Base-by-base conservation (phyloP, 1,284 basidiomycete species). In the Austroboletus novae-zelandiae region DNA sequence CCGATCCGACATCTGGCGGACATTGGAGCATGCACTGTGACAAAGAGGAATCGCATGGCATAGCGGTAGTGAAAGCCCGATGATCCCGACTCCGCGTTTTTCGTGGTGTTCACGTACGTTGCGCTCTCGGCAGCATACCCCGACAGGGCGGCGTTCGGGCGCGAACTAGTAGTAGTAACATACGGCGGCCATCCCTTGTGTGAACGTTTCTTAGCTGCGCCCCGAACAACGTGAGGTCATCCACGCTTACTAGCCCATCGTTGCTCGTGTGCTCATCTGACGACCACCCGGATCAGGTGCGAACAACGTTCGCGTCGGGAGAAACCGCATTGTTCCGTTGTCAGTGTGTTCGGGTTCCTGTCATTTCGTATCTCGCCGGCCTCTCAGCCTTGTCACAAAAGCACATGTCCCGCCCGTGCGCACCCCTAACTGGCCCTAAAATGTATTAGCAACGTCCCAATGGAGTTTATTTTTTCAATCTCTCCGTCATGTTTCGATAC, bases 281-380 rank as follows among this genome's bases (percentile, higher is more conserved):
- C 53, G 23, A 34, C 40, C 48, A 13, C 29, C 47, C n/a, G n/a
- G n/a, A 48, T 40, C 43, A 48, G 49, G 44, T 39, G 46, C 45
- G 37, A 47, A 37, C 17, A 20, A 15, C 48, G 25, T 41, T 43
- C 25, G 13, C 15, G 40, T 30, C 40, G 40, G 40, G 11, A 13
- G 5, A 41, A 32, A 27, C 42, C 55, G 36, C 32, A 14, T 37
- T 48, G 59, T 45, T 47, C 35, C 43, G 54, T 43, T 59, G 53
- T 54, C 49, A 43, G 45, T 40, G 41, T 48, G 58, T 8, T 44
- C 40, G 32, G 31, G 35, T 51, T 17, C 29, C 25, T 30, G 30
- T 56, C 54, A 41, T 30, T 37, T 46, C 39, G 48, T 39, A 45
- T 39, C 41, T 35, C 43, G 30, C 44, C 48, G 40, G 32, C 34